Conservation (phyloP, 331 rosid genomes). For the Prunus yedoensis region DNA sequence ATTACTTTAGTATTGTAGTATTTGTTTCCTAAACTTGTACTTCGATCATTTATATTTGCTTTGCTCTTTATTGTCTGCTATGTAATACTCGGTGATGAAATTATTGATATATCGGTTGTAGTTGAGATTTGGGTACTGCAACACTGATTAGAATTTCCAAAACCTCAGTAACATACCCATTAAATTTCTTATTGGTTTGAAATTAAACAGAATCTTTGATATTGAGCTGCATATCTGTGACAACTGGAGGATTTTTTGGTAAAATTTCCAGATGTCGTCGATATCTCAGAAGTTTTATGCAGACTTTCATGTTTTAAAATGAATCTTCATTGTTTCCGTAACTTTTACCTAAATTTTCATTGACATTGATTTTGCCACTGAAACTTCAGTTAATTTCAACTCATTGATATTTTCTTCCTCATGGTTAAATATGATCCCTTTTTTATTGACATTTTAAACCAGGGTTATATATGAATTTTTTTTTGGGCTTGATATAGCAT, state of each 20-base stretch:
- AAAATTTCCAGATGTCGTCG: no score
- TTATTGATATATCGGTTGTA: no score
- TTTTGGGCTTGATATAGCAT: constrained; percentile 12
- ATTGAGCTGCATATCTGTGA: no score
- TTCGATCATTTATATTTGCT: constrained; percentile 1
- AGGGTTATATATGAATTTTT: background rate
- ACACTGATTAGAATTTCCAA: background rate
- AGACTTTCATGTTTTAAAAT: background rate
- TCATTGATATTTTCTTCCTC: background rate
- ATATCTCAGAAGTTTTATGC: background rate
- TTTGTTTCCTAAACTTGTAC: background rate
- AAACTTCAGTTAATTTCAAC: background rate
- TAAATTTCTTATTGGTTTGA: no score
- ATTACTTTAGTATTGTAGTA: background rate
- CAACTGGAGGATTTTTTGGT: no score
- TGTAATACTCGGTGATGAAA: no score
- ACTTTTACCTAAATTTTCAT: background rate
- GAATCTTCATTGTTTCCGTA: no score
- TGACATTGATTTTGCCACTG: background rate
- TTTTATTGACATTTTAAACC: background rate
- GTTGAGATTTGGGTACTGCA: no score
- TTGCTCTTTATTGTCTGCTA: background rate
- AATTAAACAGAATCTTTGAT: no score
- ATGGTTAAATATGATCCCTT: no score
- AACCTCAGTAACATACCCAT: no score